Percentiles rank a stretch among this genome's conserved stretches.
phyloP scores from a whole-genome alignment of 805 yeast species.

The Gaillardinia entomophila region DNA sequence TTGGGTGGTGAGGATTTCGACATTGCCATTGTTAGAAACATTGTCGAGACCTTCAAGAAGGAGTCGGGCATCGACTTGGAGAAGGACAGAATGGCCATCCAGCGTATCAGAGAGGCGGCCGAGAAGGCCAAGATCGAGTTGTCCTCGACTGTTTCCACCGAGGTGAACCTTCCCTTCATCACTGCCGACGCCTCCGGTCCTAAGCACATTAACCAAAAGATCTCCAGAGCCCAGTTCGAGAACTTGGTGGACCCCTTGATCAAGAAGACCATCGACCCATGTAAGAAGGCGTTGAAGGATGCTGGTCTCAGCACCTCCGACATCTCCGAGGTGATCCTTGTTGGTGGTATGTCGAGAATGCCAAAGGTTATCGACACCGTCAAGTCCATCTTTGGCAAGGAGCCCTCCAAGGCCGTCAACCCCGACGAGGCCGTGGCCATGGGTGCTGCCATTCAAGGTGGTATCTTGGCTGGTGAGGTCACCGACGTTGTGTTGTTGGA shows the following conservation, averaged over 20 bases:
- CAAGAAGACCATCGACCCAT: constrained; percentile 68
- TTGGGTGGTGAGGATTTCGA: constrained; percentile 92
- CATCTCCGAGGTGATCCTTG: constrained; percentile 75
- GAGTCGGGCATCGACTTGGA: constrained; percentile 63
- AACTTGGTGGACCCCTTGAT: constrained; percentile 60
- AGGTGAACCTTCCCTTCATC: constrained; percentile 76
- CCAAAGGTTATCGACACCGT: constrained; percentile 80
- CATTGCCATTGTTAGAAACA: constrained; percentile 78
- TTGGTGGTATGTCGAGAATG: constrained; percentile 92
- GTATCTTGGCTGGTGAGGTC: constrained; percentile 91
- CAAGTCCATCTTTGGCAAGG: constrained; percentile 69
- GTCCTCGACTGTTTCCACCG: constrained; percentile 67
- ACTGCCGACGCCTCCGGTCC: constrained; percentile 84
- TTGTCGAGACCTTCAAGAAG: constrained; percentile 72
- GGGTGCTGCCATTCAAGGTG: constrained; percentile 98
- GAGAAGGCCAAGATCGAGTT: constrained; percentile 87
- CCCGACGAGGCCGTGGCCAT: constrained; percentile 93
- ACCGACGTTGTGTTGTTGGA: constrained; percentile 86
- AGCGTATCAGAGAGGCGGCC: constrained; percentile 82
- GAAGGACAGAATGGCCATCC: constrained; percentile 70
- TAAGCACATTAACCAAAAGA: constrained; percentile 67
- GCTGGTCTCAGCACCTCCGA: constrained; percentile 63
- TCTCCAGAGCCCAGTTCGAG: constrained; percentile 66
- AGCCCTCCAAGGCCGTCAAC: constrained; percentile 87
- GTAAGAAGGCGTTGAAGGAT: constrained; percentile 78